Base-by-base conservation (phyloP, 352 stramenopile species). In the Phytopythium oedochilum region DNA sequence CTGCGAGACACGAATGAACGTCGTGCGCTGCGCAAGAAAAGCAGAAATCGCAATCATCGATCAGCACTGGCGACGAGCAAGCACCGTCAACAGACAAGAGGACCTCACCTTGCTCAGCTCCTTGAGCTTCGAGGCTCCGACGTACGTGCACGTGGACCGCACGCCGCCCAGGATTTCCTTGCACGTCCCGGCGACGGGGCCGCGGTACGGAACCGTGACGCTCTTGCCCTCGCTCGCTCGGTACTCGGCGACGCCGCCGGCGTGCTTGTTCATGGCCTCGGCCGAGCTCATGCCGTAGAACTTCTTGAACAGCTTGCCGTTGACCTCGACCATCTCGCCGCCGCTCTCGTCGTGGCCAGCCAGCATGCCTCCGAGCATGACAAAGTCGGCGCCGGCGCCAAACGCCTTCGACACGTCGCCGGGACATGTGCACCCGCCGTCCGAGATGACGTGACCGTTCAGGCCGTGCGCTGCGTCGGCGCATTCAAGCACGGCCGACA, bases 281-380 rank as follows among this genome's bases (percentile, higher is more conserved):
- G 84, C 84, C 28, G 84, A 96, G 66, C 77, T 94, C 91, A 97
- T 97, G 56, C 91, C 91, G 68, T 97, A 97, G 61, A 97, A 97
- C 53, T 86, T 78, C 73, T 97, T 97, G 60, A 83, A 88, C 43
- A 75, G 26, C 45, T 86, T 83, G 38, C 85, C 83, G 31, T 68
- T 75, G 14, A 70, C 52, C 53, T 94, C 77, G 23, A 96, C 77
- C 45, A 89, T 83, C 3, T 94, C 76, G 14, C 90, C 90, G 15
- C 88, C 89, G 58, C 76, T 92, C 64, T 97, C 90, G 48, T 97
- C 86, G 65, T 96, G 88, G 29, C 89, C 90, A 32, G 88, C 86
- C 47, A 97, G 83, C 88, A 97, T 97, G 25, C 90, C 90, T 17
- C 90, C 90, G 20, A 94, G 71, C 90, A 97, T 97, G 53, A 97